Evolutionary conservation across 2,329 filamentous ascomycete species (phyloP).

Genomic region (Cytospora chrysosperma): DNA sequence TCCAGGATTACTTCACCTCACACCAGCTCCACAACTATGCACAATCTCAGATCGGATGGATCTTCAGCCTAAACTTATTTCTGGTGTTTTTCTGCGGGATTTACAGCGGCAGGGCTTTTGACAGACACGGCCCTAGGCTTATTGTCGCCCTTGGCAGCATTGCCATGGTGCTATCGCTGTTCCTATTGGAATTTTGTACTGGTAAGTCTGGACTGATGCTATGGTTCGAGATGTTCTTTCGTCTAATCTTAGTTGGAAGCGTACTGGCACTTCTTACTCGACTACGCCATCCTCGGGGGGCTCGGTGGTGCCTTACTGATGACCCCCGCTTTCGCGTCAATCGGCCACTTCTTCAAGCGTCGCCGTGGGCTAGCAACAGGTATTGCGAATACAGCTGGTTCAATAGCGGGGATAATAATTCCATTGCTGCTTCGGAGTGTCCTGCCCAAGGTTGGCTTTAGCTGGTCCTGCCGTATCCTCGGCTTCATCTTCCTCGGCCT

Average conservation of each 20-base stretch:
- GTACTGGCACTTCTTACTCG: constrained; percentile 79
- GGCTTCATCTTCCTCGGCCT: constrained; percentile 49
- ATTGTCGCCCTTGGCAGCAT: constrained; percentile 65
- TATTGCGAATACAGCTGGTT: constrained; percentile 69
- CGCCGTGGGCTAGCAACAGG: constrained; percentile 75
- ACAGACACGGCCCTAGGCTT: constrained; percentile 66
- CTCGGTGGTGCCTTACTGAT: constrained; percentile 73
- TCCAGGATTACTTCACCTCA: constrained; percentile 71
- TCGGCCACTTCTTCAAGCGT: constrained; percentile 76
- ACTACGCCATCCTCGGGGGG: constrained; percentile 71
- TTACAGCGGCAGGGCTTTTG: constrained; percentile 79
- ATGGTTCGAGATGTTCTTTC: no score
- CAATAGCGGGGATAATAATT: constrained; percentile 65
- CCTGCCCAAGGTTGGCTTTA: constrained; percentile 46
- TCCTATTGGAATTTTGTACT: constrained; percentile 66
- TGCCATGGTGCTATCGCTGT: constrained; percentile 58
- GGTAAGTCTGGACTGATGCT: constrained; percentile 38
- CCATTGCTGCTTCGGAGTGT: constrained; percentile 46
- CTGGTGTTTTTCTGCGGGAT: constrained; percentile 78
- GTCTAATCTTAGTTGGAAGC: constrained; percentile 32
- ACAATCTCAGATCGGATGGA: constrained; percentile 74
- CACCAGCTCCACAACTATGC: constrained; percentile 68
- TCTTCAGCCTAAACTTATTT: constrained; percentile 79
- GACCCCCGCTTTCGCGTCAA: constrained; percentile 71
- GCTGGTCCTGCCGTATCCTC: constrained; percentile 47